phyloP scores from a whole-genome alignment of 495 filamentous ascomycete genomes.

The Pyrenula massariospora region DNA sequence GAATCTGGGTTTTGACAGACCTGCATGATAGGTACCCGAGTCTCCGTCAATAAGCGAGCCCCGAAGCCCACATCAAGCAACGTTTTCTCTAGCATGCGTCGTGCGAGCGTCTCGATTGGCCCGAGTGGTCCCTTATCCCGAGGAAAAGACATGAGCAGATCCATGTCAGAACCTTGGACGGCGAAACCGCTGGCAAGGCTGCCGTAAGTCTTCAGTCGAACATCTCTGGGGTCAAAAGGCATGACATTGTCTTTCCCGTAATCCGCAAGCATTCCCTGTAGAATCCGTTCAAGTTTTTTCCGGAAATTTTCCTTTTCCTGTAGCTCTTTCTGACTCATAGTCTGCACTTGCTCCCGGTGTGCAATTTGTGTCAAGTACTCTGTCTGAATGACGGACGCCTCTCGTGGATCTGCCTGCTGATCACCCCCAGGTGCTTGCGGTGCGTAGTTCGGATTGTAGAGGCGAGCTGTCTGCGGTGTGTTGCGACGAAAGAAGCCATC shows the following conservation, averaged over 20 bases:
- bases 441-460: background rate
- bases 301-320: slow-evolving; percentile 53
- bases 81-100: slow-evolving; percentile 52
- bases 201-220: slow-evolving; percentile 57
- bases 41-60: slow-evolving; percentile 55
- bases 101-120: slow-evolving; percentile 37
- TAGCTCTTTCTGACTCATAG: slow-evolving; percentile 29
- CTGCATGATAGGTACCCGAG: slow-evolving; percentile 74
- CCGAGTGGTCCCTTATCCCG: background rate
- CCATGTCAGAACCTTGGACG: slow-evolving; percentile 63
- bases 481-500: background rate
- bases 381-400: slow-evolving; percentile 11
- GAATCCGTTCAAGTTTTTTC: slow-evolving; percentile 39
- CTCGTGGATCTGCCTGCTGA: slow-evolving; percentile 7
- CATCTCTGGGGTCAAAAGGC: slow-evolving; percentile 35
- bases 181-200: slow-evolving; percentile 66
- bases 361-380: slow-evolving; percentile 12
- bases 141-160: slow-evolving; percentile 54
- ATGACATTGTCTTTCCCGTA: slow-evolving; percentile 27
- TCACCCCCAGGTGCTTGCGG: slow-evolving; percentile 1
- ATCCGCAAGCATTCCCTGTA: slow-evolving; percentile 36
- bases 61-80: slow-evolving; percentile 60
- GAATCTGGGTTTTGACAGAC: slow-evolving; percentile 55
- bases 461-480: background rate
- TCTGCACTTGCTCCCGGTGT: background rate